Base-by-base conservation (phyloP, 768 basidiomycete species). In the Lactarius vividus region DNA sequence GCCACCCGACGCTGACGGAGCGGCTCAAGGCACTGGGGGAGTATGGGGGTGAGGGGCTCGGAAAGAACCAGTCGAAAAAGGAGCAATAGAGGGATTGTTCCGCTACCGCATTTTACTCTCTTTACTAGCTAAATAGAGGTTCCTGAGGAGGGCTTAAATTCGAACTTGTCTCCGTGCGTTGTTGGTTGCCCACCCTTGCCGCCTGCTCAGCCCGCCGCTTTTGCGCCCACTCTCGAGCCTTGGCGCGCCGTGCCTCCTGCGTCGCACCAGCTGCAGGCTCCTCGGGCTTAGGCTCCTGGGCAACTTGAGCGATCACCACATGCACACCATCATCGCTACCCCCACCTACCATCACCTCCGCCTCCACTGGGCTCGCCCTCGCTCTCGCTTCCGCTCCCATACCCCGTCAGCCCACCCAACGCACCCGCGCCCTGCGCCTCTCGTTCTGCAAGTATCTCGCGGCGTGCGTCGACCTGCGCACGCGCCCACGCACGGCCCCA, bases 1-100 rank as follows among this genome's bases (percentile, higher is more conserved):
- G 92, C 56, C 96, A 99, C 76, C 96, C 96, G 5, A 97, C 94
- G 2, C 76, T 99, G 69, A 89, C 91, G 42, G 96, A 99, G 79
- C 84, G 96, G 9, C 79, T 98, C 72, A 87, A 85, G 69, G 92
- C 86, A 2, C 82, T 97, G 44, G 93, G 96, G 65, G 74, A 69
- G 28, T 72, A 63, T 28, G 68, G 66, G 10, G 28, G 55, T 26
- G 69, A 65, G 44, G 57, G 49, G 10, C 59, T 65, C 18, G 66
- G 37, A 16, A 68, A 49, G 10, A 11, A 16, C 2, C 52, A 67
- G 71, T 76, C 75, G 5, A 76, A 79, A 67, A 78, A 78, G 39
- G 74, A 79, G 71, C 68, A 68, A 61, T 73, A 64, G 69, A 42
- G 40, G 6, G 10, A 20, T 28, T 23, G 5, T 15, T 44, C 31